Conservation (phyloP, 768 basidiomycete genomes). For the Pisolithus marmoratus region DNA sequence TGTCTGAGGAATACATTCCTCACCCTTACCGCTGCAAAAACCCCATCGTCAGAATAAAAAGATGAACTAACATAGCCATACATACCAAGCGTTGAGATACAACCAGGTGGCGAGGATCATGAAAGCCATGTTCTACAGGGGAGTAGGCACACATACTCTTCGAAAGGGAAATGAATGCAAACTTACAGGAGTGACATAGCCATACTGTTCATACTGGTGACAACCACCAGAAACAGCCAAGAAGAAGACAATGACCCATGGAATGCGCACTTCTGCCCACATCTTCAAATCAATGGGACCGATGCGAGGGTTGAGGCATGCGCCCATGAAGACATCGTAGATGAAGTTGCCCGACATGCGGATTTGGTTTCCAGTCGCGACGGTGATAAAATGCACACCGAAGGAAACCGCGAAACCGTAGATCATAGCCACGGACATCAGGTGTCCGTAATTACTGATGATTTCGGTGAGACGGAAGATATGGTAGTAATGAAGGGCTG, state of each 20-base stretch:
- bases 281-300: constrained; percentile 93
- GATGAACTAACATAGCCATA: not conserved
- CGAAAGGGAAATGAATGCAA: not conserved
- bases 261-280: constrained; percentile 97
- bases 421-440: constrained; percentile 95
- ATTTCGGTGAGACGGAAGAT: constrained; percentile 91
- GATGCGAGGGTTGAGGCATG: constrained; percentile 87
- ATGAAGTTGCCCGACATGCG: constrained; percentile 94
- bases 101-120: constrained; percentile 94
- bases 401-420: constrained; percentile 80
- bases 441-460: constrained; percentile 92
- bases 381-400: constrained; percentile 73
- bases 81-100: constrained; percentile 93
- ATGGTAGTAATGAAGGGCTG: constrained; percentile 66
- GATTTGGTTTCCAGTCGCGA: constrained; percentile 73
- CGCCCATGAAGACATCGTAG: constrained; percentile 98
- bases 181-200: constrained; percentile 86
- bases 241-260: constrained; percentile 95
- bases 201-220: constrained; percentile 91
- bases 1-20: constrained; percentile 92
- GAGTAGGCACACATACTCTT: not conserved
- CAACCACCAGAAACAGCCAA: constrained; percentile 87
- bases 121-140: constrained; percentile 83
- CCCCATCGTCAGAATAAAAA: constrained; percentile 1
- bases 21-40: constrained; percentile 69